Conservation (phyloP, 2,329 filamentous ascomycete species). For the Diplodia scrobiculata region DNA sequence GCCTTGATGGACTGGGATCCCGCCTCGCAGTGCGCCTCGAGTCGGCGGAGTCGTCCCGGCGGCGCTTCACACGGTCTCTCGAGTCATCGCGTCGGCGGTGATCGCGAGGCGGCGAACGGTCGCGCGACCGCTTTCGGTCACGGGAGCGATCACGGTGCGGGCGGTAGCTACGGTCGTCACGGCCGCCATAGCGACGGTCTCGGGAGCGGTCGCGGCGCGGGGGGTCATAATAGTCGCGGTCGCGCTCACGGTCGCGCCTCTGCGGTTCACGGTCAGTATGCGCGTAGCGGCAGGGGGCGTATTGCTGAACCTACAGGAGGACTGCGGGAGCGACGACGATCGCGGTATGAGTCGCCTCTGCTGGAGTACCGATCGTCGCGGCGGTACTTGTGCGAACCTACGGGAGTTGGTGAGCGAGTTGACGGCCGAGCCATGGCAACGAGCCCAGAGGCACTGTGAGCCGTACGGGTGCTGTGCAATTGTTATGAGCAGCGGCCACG, state of each 20-base stretch:
- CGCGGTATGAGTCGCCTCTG: slow-evolving; percentile 42
- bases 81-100: slow-evolving; percentile 73
- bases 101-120: slow-evolving; percentile 52
- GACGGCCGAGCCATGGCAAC: slow-evolving; percentile 32
- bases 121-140: slow-evolving; percentile 66
- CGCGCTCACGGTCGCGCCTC: slow-evolving; percentile 25
- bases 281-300: slow-evolving; percentile 4
- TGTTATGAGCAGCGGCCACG: slow-evolving; percentile 18
- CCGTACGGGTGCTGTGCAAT: slow-evolving; percentile 24
- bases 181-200: slow-evolving; percentile 54
- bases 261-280: neutral
- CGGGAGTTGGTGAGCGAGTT: slow-evolving; percentile 83
- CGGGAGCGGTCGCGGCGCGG: slow-evolving; percentile 70
- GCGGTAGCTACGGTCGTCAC: slow-evolving; percentile 67
- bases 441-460: slow-evolving; percentile 29
- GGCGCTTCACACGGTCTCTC: slow-evolving; percentile 64
- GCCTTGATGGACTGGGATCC: slow-evolving; percentile 34
- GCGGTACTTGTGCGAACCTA: slow-evolving; percentile 73
- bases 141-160: slow-evolving; percentile 62
- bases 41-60: slow-evolving; percentile 63
- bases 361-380: slow-evolving; percentile 40
- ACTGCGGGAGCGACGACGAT: slow-evolving; percentile 63
- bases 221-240: slow-evolving; percentile 43
- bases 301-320: slow-evolving; percentile 53
- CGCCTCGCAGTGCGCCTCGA: slow-evolving; percentile 35